These are phyloP conservation scores for Ascosphaera acerosa DNA, from an alignment of 2,329 filamentous ascomycete genomes.

Conservation along the genomic window DNA sequence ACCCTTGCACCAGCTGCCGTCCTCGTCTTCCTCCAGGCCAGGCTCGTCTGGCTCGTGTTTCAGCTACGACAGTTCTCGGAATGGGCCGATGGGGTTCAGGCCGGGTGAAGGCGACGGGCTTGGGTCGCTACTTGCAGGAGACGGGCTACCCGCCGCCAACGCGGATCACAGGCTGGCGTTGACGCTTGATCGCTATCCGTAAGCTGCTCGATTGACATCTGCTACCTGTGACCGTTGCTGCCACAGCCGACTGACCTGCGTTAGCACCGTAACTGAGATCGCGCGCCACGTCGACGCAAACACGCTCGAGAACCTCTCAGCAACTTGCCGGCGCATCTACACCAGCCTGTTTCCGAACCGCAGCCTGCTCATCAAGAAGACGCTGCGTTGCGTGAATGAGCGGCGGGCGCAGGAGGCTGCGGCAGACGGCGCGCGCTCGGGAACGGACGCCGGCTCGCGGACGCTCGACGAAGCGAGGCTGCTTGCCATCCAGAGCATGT, in stretches of 20 bases:
- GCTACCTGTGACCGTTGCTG: no score
- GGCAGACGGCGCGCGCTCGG: no score
- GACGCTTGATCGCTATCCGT: neutral
- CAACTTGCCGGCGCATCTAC: constrained; percentile 57
- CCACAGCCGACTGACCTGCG: no score
- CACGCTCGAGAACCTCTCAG: constrained; percentile 58
- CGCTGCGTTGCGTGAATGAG: constrained; percentile 60
- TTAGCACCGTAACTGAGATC: constrained; percentile 51
- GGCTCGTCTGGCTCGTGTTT: no score
- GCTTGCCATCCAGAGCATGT: neutral
- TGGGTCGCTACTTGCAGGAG: no score
- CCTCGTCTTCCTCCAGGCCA: no score
- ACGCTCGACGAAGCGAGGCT: neutral
- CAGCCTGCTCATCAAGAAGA: constrained; percentile 43
- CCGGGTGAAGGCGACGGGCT: no score
- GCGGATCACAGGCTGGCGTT: neutral
- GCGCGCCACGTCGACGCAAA: constrained; percentile 63
- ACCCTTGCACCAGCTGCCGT: no score
- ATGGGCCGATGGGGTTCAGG: no score
- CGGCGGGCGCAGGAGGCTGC: constrained; percentile 13
- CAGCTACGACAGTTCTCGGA: no score
- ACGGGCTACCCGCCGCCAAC: no score
- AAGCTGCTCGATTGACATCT: no score
- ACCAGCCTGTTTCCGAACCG: constrained; percentile 56
- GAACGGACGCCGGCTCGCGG: neutral